Base-by-base conservation (phyloP, 1,139 yeast genomes). In the Suhomyces ambrosiae region DNA sequence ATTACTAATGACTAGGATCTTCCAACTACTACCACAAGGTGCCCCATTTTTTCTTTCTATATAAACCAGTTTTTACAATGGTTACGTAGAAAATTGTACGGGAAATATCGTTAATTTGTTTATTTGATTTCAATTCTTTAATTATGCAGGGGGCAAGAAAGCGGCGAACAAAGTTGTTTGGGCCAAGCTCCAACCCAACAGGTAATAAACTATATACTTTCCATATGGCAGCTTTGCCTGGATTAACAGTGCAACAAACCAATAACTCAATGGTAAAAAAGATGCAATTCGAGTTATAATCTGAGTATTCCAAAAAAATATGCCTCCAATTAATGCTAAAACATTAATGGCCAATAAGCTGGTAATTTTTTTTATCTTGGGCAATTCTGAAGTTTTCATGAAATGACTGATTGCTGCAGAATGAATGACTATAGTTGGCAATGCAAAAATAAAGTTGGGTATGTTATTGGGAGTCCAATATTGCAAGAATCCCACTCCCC, bases 381-480 rank as follows among this genome's bases (percentile, higher is more conserved):
- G 78, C 41, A 63, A 57, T 30, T 42, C 49, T 22, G 35, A 39
- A 8, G 67, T 41, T 12, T 56, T 53, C 14, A 54, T 49, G 45
- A 68, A 74, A 44, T 65, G 61, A 12, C 60, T 58, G 41, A 58
- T 41, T 25, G 57, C 43, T 39, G 56, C 46, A 61, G 61, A 23
- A 44, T 61, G 49, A 44, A 82, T 52, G 2, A 63, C 22, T 3
- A 86, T 54, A 9, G 82, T 77, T 1, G 97, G 98, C 1, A 74
- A 45, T 0, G 88, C 94, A 50, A 92, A 69, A n/a, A 82, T 24
- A 53, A 92, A 90, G 57, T 90, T 86, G 8, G 97, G 96, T 10
- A 87, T 60, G 53, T 92, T 90, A 51, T 79, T 80, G 0, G 70
- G 48, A 0, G 94, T 82, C 94, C 96, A 92, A 59, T 92, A 92